Base-by-base conservation (phyloP, 2,329 filamentous ascomycete genomes). In the Fusarium sp. region DNA sequence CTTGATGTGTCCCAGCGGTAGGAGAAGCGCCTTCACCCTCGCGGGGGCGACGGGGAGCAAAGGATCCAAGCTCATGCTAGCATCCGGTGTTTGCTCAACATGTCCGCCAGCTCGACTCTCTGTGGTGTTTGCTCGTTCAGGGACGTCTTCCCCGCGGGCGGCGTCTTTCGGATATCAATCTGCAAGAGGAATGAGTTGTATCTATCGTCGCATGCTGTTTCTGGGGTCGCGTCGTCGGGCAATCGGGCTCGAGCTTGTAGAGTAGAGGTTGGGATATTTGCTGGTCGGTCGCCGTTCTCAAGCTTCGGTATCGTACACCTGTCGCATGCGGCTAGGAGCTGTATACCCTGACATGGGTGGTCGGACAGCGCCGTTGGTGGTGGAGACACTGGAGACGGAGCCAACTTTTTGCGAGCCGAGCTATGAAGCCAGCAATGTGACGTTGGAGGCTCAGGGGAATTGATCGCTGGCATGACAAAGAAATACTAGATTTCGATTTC, bases 21-120 rank as follows among this genome's bases (percentile, higher is more conserved):
- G 87, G 68, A 98, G 89, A 77, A 98, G 90, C 72, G 93, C 94
- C 85, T 94, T 93, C 80, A 98, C 91, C 88, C 94, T 93, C 85
- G 95, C 96, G 81, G 95, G 95, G 83, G 95, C 93, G 86, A 95
- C 91, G 83, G 96, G 95, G 82, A 95, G 93, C 82, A 98, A 90
- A 83, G 94, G 92, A 87, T 98, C 96, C 85, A 93, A 89, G 85
- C 90, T 92, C 95, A 97, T 97, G 81, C 85, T 92, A 87, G 83
- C 85, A 87, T 85, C 80, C 81, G 83, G 67, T 76, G 74, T 71
- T 71, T 72, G 64, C 72, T 79, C 78, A 81, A 77, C 80, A 81
- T 82, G 71, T 80, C 78, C 70, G 72, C 71, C 66, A 59, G 67
- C 69, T 72, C 64, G 73, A 64, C 64, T 64, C 69, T 58, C 58